A percentile compares a stretch with the other conserved stretches of the same genome.
Conservation (phyloP, 768 basidiomycete genomes). For the Hysterangium stoloniferum region DNA sequence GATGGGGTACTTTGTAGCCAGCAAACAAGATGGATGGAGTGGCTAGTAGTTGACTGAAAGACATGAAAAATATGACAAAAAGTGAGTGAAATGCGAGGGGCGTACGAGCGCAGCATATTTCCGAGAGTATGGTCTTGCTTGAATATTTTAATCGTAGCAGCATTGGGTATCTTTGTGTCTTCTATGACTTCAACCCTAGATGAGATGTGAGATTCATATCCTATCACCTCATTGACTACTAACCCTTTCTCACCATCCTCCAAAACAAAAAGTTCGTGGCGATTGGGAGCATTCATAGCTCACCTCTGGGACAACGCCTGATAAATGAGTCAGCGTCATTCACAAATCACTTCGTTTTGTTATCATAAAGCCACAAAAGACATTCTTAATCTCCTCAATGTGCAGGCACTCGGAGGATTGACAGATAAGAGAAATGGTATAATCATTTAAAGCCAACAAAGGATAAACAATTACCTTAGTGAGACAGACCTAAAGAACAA, state of each 20-base stretch:
- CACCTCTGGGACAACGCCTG: background rate
- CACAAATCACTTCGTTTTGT: background rate
- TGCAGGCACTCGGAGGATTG: constrained; percentile 42
- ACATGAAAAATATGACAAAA: background rate
- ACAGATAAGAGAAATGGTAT: constrained; percentile 37
- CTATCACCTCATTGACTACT: constrained; percentile 32
- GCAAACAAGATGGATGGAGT: constrained; percentile 90
- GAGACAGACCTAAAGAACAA: constrained; percentile 2
- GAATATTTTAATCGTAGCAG: constrained; percentile 87
- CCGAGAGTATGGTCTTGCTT: constrained; percentile 98
- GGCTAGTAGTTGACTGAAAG: constrained; percentile 76
- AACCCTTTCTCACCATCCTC: constrained; percentile 93
- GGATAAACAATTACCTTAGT: background rate
- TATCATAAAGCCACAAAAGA: constrained; percentile 7
- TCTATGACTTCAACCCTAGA: constrained; percentile 81
- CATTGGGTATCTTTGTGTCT: constrained; percentile 97
- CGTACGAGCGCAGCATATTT: constrained; percentile 92
- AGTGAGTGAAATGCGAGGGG: constrained; percentile 25
- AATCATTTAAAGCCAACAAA: constrained; percentile 24
- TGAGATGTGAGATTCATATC: no score
- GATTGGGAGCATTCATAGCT: constrained; percentile 87
- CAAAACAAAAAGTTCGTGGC: constrained; percentile 85
- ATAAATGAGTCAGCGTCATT: background rate
- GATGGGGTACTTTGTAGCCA: constrained; percentile 97
- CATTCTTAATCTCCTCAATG: constrained; percentile 19